Conservation (phyloP, 2,329 filamentous ascomycete species). For the Aspergillus sergii region DNA sequence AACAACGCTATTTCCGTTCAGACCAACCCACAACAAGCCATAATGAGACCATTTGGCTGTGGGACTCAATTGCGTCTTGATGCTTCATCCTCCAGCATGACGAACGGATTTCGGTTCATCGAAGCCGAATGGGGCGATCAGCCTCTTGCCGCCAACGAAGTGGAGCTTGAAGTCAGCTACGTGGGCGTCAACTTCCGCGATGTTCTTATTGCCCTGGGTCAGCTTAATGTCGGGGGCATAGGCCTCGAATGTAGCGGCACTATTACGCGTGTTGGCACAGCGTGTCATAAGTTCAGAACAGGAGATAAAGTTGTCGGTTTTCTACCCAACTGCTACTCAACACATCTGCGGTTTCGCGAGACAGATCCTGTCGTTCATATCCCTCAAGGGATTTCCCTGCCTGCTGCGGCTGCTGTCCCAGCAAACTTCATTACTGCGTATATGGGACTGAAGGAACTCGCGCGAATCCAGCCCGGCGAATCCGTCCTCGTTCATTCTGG, state of each 20-base stretch:
- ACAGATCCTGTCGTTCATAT: neutral
- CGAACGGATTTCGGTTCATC: neutral
- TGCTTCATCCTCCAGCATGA: neutral
- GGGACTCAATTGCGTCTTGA: neutral
- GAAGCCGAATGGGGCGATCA: neutral
- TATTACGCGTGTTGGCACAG: conserved; percentile 2
- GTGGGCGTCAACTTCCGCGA: conserved; percentile 14
- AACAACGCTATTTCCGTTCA: neutral
- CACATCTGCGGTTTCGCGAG: neutral
- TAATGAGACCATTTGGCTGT: neutral
- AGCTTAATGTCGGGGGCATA: neutral
- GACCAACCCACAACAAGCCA: neutral
- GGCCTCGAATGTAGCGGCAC: conserved; percentile 1
- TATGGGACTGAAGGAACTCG: neutral
- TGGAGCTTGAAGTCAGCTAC: conserved; percentile 3
- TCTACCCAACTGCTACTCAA: neutral
- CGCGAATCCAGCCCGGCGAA: conserved; percentile 14
- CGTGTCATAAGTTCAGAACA: neutral
- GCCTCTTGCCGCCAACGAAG: neutral
- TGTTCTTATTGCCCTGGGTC: conserved; percentile 1
- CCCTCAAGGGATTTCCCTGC: neutral
- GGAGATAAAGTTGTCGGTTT: neutral
- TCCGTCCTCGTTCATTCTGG: conserved; percentile 29
- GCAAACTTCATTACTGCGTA: neutral
- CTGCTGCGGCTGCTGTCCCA: neutral